These are phyloP conservation scores for Pyrenophora seminiperda DNA, from an alignment of 2,329 filamentous ascomycete genomes.

Conservation along the genomic window DNA sequence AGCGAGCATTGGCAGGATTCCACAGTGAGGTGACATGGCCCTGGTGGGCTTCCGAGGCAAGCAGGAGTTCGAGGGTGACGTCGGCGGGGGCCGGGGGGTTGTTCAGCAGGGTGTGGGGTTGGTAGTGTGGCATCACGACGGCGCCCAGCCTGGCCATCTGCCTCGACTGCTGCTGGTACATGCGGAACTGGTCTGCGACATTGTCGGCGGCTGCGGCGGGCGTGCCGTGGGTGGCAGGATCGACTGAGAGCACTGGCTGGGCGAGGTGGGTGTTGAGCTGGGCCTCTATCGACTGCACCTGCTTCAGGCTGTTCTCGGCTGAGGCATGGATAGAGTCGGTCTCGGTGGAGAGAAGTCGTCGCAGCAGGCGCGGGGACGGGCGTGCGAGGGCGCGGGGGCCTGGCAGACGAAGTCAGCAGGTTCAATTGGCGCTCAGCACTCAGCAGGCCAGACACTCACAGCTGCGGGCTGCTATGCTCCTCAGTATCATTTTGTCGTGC, in stretches of 20 bases:
- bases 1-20: constrained; percentile 92
- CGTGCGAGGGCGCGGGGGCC: constrained; percentile 47
- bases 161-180: constrained; percentile 50
- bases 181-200: constrained; percentile 50
- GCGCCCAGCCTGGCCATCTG: constrained; percentile 48
- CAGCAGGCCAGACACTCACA: constrained; percentile 28
- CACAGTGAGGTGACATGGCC: constrained; percentile 89
- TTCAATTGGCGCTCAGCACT: not conserved
- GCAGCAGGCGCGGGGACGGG: constrained; percentile 21
- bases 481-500: constrained; percentile 49
- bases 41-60: constrained; percentile 58
- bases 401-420: constrained; percentile 19
- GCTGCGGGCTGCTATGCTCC: constrained; percentile 49
- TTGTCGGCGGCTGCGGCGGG: constrained; percentile 17
- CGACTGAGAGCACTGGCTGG: constrained; percentile 24
- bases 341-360: constrained; percentile 41
- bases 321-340: constrained; percentile 42
- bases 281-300: constrained; percentile 42
- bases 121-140: constrained; percentile 60
- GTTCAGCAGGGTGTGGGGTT: constrained; percentile 67
- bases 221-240: constrained; percentile 28
- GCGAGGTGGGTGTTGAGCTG: constrained; percentile 38
- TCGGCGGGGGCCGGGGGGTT: constrained; percentile 79
- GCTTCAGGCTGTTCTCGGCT: constrained; percentile 36
- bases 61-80: constrained; percentile 86